Conservation (phyloP, 805 yeast genomes). For the Candida khao-thaluensis region DNA sequence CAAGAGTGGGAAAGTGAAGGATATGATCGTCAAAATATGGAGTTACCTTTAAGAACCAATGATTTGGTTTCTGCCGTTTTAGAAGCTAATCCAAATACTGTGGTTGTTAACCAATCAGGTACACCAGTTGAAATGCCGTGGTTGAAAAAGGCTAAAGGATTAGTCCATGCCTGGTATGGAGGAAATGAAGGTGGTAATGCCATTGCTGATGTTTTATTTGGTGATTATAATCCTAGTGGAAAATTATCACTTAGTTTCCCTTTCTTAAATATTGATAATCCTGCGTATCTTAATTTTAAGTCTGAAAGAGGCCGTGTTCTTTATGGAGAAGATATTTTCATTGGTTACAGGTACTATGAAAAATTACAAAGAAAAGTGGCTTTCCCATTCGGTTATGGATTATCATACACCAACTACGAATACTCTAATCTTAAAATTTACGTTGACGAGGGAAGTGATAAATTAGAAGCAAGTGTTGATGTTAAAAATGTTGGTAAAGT, state of each 20-base stretch:
- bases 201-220: constrained; percentile 57
- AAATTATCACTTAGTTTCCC: constrained; percentile 36
- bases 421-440: constrained; percentile 36
- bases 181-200: constrained; percentile 52
- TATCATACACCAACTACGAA: constrained; percentile 55
- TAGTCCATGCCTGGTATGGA: constrained; percentile 36
- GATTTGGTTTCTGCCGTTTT: constrained; percentile 25
- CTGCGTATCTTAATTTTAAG: constrained; percentile 30
- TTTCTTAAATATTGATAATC: constrained; percentile 25
- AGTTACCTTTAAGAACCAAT: constrained; percentile 23
- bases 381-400: constrained; percentile 64
- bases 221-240: constrained; percentile 58
- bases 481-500: constrained; percentile 48
- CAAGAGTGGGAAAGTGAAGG: constrained; percentile 37
- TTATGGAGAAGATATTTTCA: constrained; percentile 61
- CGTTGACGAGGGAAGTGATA: constrained; percentile 23
- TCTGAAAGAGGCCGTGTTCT: constrained; percentile 32
- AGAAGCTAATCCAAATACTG: constrained; percentile 29
- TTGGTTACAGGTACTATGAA: constrained; percentile 64
- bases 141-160: constrained; percentile 22
- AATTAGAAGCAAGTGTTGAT: constrained; percentile 33
- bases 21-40: constrained; percentile 30
- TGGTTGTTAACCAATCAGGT: constrained; percentile 35
- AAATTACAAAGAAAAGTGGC: constrained; percentile 46
- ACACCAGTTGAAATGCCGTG: constrained; percentile 36